A percentile compares a stretch with the other conserved stretches of the same genome.
phyloP scores from a whole-genome alignment of 371 early-diverging fungal genomes.

The Syncephalastrum sp. region DNA sequence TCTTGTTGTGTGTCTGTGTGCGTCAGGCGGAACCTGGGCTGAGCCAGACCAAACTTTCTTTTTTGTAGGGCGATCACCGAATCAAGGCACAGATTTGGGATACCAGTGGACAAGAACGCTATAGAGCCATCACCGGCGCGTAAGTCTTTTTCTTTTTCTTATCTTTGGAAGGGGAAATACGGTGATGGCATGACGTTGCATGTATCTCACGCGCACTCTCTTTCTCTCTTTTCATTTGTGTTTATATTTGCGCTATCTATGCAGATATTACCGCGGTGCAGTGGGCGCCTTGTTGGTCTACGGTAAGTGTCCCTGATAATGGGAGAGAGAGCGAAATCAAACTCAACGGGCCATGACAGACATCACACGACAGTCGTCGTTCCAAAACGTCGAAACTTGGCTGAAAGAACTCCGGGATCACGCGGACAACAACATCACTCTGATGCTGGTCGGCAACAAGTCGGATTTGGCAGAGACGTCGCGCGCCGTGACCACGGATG shows the following conservation, averaged over 20 bases:
- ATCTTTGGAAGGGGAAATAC: too few species aligned
- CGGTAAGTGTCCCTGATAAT: conserved; percentile 21
- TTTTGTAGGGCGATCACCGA: conserved; percentile 27
- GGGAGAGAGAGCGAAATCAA: neutral
- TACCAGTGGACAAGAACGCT: conserved; percentile 81
- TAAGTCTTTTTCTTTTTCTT: conserved; percentile 8
- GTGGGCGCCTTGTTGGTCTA: conserved; percentile 46
- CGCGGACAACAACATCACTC: conserved; percentile 87
- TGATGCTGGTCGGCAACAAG: conserved; percentile 99
- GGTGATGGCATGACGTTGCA: neutral
- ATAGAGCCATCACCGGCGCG: conserved; percentile 69
- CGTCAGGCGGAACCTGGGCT: too few species aligned
- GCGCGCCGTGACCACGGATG: conserved; percentile 29
- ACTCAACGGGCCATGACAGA: conserved; percentile 48
- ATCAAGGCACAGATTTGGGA: conserved; percentile 92
- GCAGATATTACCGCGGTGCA: conserved; percentile 45
- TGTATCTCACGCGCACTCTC: neutral
- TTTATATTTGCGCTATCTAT: too few species aligned
- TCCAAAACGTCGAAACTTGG: conserved; percentile 92
- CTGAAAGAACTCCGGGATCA: conserved; percentile 96
- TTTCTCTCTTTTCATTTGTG: too few species aligned
- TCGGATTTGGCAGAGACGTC: conserved; percentile 84
- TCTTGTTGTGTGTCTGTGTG: neutral
- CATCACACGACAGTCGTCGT: conserved; percentile 94
- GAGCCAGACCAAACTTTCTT: conserved; percentile 1